Conservation (phyloP, 805 yeast genomes). For the Barnettozyma botsteinii region DNA sequence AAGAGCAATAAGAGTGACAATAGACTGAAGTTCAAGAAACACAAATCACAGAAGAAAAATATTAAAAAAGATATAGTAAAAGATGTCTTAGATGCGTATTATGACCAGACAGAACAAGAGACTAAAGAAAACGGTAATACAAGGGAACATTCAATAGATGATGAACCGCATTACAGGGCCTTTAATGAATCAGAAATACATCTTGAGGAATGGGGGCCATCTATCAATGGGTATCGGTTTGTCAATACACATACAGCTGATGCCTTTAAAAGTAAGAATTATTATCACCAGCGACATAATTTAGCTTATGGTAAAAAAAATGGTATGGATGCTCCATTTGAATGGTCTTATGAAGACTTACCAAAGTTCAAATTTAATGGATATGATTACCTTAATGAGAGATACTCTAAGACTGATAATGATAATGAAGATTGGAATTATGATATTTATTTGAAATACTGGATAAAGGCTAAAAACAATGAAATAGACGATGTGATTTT, state of each 20-base stretch:
- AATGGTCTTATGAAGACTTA: constrained; percentile 18
- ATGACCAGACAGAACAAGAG: background rate
- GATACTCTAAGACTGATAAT: background rate
- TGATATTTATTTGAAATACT: constrained; percentile 23
- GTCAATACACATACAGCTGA: constrained; percentile 5
- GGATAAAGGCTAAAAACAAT: constrained; percentile 21
- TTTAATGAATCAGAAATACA: background rate
- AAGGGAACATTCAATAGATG: no score
- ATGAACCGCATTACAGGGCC: no score
- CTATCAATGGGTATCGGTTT: constrained; percentile 25
- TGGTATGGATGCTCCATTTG: constrained; percentile 2
- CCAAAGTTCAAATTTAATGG: constrained; percentile 12
- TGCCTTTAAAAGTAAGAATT: no score
- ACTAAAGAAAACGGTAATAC: no score
- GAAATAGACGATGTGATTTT: constrained; percentile 14
- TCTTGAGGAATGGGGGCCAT: constrained; percentile 25
- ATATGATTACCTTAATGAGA: constrained; percentile 1
- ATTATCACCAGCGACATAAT: constrained; percentile 11
- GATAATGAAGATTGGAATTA: constrained; percentile 3
- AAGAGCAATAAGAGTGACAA: background rate
- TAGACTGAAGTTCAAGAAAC: background rate
- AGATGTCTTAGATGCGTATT: background rate
- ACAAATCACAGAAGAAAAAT: background rate
- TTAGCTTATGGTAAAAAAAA: constrained; percentile 1
- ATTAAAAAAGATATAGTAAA: background rate